A percentile compares a stretch with the other conserved stretches of the same genome.
Evolutionary conservation across 257 asterid species (phyloP).

Genomic region (Ocimum tenuiflorum): DNA sequence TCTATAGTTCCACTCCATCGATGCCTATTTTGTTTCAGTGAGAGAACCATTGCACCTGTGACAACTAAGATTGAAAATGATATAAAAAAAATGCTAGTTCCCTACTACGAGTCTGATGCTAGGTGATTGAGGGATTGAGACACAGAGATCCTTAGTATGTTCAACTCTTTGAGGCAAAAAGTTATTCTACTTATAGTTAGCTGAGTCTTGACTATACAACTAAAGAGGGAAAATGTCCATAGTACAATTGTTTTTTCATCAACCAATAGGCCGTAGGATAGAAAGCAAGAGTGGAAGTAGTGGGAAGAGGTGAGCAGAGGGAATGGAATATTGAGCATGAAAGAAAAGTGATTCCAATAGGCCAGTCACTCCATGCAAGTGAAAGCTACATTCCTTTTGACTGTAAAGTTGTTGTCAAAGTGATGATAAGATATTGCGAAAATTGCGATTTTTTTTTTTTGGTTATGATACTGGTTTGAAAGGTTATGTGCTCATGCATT

Average conservation of each 20-base stretch:
- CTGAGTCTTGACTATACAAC: neutral
- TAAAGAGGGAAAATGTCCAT: no score
- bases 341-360: conserved; percentile 15
- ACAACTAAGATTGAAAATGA: neutral
- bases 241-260: no score
- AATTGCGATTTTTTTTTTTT: neutral
- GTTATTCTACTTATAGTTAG: neutral
- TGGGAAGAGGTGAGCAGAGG: conserved; percentile 11
- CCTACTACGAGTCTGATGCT: neutral
- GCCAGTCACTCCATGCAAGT: conserved; percentile 14
- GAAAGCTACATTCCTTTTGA: conserved; percentile 27
- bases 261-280: no score
- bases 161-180: neutral
- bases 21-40: neutral
- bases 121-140: neutral
- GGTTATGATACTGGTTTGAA: neutral
- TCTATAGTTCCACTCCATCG: neutral
- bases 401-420: conserved; percentile 20
- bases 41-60: neutral
- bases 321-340: conserved; percentile 14
- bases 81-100: neutral
- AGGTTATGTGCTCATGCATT: conserved; percentile 10
- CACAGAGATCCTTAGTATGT: neutral
- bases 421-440: conserved; percentile 1
- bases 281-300: neutral